Percentiles rank a stretch among this genome's conserved stretches.
These are phyloP conservation scores for Panicum miliaceum DNA, from an alignment of 176 grass and related monocot genomes.

Conservation along the genomic window DNA sequence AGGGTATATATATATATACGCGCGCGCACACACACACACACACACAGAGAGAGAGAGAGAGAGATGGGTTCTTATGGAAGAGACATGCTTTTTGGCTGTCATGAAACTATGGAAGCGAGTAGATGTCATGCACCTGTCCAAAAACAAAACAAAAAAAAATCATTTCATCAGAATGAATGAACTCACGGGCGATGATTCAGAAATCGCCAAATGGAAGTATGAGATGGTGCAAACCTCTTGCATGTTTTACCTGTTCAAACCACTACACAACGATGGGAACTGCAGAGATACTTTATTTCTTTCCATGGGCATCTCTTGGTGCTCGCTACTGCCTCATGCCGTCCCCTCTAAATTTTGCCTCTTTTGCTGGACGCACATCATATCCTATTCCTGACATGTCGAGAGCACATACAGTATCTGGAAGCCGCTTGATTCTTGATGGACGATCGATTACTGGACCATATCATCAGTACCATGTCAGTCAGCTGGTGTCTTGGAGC, in stretches of 20 bases:
- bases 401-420: background rate
- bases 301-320: background rate
- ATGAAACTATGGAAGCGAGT: background rate
- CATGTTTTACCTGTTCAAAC: conserved; percentile 2
- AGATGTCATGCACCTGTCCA: conserved; percentile 2
- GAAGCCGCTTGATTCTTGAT: background rate
- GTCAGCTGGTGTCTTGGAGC: background rate
- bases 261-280: too few relatives aligned
- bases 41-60: background rate
- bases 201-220: background rate
- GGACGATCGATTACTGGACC: background rate
- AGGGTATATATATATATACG: background rate
- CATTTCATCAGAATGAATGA: background rate
- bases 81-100: conserved; percentile 3
- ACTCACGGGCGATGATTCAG: background rate
- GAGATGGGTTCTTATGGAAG: background rate
- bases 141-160: background rate
- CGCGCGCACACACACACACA: too few relatives aligned
- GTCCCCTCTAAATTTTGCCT: background rate
- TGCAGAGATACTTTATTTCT: too few relatives aligned
- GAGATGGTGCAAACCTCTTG: background rate
- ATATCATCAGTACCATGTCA: background rate
- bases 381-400: background rate
- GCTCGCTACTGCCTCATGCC: background rate
- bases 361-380: background rate